Evolutionary conservation across 352 stramenopile genomes (phyloP).

Genomic region (Phytophthora boehmeriae): DNA sequence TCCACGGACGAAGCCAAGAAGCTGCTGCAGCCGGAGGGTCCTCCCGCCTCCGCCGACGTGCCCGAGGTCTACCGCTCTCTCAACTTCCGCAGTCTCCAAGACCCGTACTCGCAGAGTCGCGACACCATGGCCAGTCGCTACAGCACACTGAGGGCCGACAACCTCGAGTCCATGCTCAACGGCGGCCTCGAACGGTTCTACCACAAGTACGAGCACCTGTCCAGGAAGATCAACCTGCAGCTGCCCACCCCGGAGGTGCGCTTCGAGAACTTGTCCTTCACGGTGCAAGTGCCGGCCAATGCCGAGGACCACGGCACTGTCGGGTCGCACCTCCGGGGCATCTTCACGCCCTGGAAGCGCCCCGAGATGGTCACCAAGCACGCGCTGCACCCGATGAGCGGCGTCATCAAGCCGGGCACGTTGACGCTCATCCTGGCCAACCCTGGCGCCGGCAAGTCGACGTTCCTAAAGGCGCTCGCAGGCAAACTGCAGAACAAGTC

Average conservation of each 20-base stretch:
- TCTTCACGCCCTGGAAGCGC: conserved; percentile 51
- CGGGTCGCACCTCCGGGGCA: conserved; percentile 49
- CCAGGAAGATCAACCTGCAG: conserved; percentile 58
- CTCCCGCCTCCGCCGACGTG: conserved; percentile 24
- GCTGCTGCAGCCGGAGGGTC: neutral
- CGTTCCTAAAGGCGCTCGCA: conserved; percentile 74
- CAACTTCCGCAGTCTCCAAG: conserved; percentile 63
- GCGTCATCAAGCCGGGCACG: conserved; percentile 80
- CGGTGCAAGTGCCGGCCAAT: conserved; percentile 48
- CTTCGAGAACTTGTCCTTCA: conserved; percentile 72
- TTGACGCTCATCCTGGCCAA: conserved; percentile 73
- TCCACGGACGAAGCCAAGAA: no score
- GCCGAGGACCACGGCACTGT: conserved; percentile 51
- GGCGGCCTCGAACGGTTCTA: conserved; percentile 75
- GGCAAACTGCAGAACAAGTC: conserved; percentile 58
- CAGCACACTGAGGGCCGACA: conserved; percentile 53
- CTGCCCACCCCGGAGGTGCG: conserved; percentile 68
- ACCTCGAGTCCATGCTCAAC: conserved; percentile 67
- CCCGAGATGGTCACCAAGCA: conserved; percentile 36
- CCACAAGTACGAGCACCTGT: conserved; percentile 75
- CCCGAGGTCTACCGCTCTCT: conserved; percentile 61
- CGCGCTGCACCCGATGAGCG: conserved; percentile 72
- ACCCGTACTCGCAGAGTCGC: conserved; percentile 52
- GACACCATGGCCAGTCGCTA: conserved; percentile 50
- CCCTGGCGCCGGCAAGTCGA: conserved; percentile 76